Percentiles rank a stretch among this genome's conserved stretches.
These are phyloP conservation scores for Jatropha multifida DNA, from an alignment of 441 rosid species.

Conservation along the genomic window DNA sequence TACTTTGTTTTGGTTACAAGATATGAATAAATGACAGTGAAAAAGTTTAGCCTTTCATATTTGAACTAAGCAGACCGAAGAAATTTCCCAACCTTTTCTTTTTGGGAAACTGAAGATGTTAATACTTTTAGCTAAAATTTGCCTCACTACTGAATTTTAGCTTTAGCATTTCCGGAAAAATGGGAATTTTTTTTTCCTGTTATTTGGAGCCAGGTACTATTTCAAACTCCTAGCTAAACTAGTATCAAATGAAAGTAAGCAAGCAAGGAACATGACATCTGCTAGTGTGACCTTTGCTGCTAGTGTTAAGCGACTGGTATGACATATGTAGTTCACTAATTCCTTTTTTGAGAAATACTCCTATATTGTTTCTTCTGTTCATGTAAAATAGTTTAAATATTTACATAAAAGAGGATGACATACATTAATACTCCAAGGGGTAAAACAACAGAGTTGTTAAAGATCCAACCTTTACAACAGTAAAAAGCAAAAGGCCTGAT, in stretches of 20 bases:
- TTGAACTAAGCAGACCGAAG: not conserved
- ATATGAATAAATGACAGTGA: not conserved
- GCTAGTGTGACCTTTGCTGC: not conserved
- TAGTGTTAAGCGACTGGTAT: not conserved
- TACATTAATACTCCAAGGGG: not conserved
- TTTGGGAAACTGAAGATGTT: not conserved
- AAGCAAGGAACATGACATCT: not conserved
- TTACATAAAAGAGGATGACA: not conserved
- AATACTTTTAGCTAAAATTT: not conserved
- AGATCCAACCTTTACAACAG: constrained; percentile 3
- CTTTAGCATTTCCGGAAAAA: constrained; percentile 5
- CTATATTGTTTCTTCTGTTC: not conserved
- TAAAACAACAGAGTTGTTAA: not conserved
- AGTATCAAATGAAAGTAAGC: not conserved
- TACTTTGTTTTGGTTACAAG: not conserved
- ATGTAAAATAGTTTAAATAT: not conserved
- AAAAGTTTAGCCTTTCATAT: not conserved
- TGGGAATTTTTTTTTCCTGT: not conserved
- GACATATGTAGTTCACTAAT: not conserved
- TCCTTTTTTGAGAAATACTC: not conserved
- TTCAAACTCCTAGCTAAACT: not conserved
- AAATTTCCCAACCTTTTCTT: not conserved
- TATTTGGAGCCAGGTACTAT: constrained; percentile 3
- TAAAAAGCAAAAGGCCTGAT: not conserved
- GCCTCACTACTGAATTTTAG: not conserved